Evolutionary conservation across 1,139 yeast species (phyloP).

Genomic region (Magnusiomyces tetraspermus): DNA sequence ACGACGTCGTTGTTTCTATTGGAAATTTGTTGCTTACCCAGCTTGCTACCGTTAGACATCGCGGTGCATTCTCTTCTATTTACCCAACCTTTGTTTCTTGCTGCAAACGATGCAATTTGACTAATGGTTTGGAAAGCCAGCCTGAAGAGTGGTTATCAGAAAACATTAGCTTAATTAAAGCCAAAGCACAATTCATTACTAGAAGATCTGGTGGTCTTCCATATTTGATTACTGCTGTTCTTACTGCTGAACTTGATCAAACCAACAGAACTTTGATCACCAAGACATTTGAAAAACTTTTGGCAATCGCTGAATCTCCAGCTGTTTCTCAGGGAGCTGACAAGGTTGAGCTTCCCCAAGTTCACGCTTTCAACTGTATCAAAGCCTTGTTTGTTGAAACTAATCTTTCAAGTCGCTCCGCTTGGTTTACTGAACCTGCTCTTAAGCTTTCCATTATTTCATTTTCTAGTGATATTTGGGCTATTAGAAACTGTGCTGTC

Average conservation of each 20-base stretch:
- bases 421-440: conserved; percentile 46
- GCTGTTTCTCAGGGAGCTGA: conserved; percentile 38
- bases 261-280: conserved; percentile 34
- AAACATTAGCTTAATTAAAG: conserved; percentile 45
- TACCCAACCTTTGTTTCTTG: conserved; percentile 66
- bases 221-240: conserved; percentile 59
- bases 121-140: conserved; percentile 30
- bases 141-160: conserved; percentile 49
- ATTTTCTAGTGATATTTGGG: conserved; percentile 66
- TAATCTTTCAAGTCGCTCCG: conserved; percentile 45
- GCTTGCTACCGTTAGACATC: conserved; percentile 64
- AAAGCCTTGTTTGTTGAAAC: conserved; percentile 66
- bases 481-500: conserved; percentile 82
- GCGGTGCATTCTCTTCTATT: conserved; percentile 86
- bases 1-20: conserved; percentile 30
- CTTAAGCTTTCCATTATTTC: conserved; percentile 51
- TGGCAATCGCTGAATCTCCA: conserved; percentile 45
- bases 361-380: conserved; percentile 84
- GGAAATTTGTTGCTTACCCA: conserved; percentile 57
- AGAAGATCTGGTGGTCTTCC: conserved; percentile 93
- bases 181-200: conserved; percentile 59
- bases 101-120: conserved; percentile 42
- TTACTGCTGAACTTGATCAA: conserved; percentile 40
- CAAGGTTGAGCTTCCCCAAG: conserved; percentile 74
- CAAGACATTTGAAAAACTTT: conserved; percentile 43